phyloP scores from a whole-genome alignment of 2,329 filamentous ascomycete species.

The Colletotrichum tabaci region DNA sequence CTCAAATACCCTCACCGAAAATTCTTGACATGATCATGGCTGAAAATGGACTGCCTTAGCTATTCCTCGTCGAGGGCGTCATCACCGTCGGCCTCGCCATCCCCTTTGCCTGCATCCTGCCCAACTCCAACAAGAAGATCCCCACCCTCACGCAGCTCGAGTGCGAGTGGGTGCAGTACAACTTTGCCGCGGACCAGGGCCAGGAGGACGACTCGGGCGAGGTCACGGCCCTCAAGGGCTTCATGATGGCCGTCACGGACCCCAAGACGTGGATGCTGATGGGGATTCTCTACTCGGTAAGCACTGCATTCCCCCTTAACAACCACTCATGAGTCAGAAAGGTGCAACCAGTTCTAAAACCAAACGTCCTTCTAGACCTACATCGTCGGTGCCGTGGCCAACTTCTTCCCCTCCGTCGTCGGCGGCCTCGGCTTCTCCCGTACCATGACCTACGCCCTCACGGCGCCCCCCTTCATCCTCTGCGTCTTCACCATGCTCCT shows the following conservation, averaged over 20 bases:
- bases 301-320: neutral
- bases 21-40: too few species aligned
- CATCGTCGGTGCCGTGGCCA: constrained; percentile 49
- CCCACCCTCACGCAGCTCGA: constrained; percentile 35
- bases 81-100: constrained; percentile 41
- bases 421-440: constrained; percentile 44
- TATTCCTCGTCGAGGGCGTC: constrained; percentile 40
- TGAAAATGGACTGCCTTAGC: neutral
- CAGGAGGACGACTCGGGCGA: constrained; percentile 39
- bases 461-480: constrained; percentile 65
- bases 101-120: constrained; percentile 38
- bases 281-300: constrained; percentile 49
- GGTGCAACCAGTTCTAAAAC: neutral
- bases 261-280: constrained; percentile 55
- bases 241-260: constrained; percentile 51
- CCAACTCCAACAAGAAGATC: constrained; percentile 43
- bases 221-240: constrained; percentile 42
- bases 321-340: neutral
- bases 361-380: constrained; percentile 44
- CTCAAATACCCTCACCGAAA: too few species aligned
- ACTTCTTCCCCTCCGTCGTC: constrained; percentile 48
- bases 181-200: constrained; percentile 40
- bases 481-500: constrained; percentile 51
- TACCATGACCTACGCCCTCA: constrained; percentile 45
- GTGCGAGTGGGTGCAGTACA: constrained; percentile 42